A percentile compares a stretch with the other conserved stretches of the same genome.
Conservation (phyloP, 805 yeast species). For the Candida maesae region DNA sequence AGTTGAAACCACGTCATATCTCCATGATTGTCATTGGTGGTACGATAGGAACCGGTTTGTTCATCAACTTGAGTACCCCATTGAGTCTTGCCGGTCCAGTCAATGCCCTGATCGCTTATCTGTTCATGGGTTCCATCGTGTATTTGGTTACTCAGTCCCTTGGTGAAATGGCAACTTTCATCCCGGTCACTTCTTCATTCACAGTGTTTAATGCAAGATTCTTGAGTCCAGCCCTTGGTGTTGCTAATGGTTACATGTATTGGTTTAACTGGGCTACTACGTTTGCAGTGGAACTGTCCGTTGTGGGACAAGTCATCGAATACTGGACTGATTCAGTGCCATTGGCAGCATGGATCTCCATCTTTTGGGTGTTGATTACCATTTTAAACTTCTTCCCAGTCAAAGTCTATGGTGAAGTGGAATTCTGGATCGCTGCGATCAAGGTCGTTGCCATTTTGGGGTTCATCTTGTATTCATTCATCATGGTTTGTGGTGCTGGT, state of each 20-base stretch:
- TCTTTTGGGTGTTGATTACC: conserved; percentile 59
- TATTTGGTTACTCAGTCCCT: conserved; percentile 64
- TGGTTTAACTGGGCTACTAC: conserved; percentile 80
- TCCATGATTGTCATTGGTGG: conserved; percentile 80
- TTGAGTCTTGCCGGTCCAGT: conserved; percentile 64
- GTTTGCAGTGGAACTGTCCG: conserved; percentile 69
- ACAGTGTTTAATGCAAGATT: conserved; percentile 66
- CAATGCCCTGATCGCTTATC: conserved; percentile 57
- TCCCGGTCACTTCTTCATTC: conserved; percentile 65
- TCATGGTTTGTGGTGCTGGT: conserved; percentile 76
- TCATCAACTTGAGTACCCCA: conserved; percentile 59
- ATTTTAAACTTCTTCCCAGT: conserved; percentile 62
- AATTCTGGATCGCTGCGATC: conserved; percentile 67
- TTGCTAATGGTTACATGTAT: conserved; percentile 69
- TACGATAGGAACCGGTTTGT: conserved; percentile 75
- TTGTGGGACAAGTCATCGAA: conserved; percentile 60
- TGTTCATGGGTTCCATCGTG: conserved; percentile 64
- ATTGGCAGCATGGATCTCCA: conserved; percentile 65
- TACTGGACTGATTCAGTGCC: conserved; percentile 72
- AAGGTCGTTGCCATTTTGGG: conserved; percentile 69
- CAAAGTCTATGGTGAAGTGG: conserved; percentile 66
- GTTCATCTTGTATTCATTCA: conserved; percentile 60
- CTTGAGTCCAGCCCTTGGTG: conserved; percentile 65
- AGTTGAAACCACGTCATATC: conserved; percentile 63
- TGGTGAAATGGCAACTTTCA: conserved; percentile 80